Conservation (phyloP, 164 flowering plant species). For the Magnolia kwangsiensis region DNA sequence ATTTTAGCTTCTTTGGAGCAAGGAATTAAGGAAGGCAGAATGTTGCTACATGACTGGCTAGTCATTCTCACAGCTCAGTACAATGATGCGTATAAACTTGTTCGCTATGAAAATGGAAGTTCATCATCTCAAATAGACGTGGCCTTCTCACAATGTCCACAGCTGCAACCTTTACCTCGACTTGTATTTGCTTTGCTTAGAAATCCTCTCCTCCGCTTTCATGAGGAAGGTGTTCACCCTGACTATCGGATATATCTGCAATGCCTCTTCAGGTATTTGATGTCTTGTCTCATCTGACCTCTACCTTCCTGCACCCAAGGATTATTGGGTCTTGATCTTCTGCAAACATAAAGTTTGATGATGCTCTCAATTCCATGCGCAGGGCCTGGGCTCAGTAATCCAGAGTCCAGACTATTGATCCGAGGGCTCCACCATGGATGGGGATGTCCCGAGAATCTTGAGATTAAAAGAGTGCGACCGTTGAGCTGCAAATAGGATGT, state of each 20-base stretch:
- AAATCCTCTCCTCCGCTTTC: conserved; percentile 87
- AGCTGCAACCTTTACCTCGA: conserved; percentile 81
- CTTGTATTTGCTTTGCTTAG: conserved; percentile 87
- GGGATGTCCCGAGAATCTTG: not conserved
- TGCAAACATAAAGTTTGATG: too few species aligned
- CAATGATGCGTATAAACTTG: conserved; percentile 76
- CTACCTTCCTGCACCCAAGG: too few species aligned
- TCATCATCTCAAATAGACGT: conserved; percentile 59
- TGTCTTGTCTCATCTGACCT: too few species aligned
- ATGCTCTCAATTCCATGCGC: too few species aligned
- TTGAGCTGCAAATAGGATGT: not conserved
- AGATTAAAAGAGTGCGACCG: not conserved
- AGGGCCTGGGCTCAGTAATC: not conserved
- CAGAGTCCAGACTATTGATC: not conserved
- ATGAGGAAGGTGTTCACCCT: conserved; percentile 99
- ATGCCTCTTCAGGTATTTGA: conserved; percentile 85
- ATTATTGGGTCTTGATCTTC: too few species aligned
- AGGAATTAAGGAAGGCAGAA: conserved; percentile 94
- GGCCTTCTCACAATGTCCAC: conserved; percentile 84
- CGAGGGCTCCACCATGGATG: not conserved
- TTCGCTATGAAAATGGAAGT: conserved; percentile 50
- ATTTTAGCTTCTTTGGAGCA: conserved; percentile 88
- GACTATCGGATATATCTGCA: conserved; percentile 91
- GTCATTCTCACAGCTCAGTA: conserved; percentile 94
- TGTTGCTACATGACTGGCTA: conserved; percentile 96